phyloP scores from a whole-genome alignment of 768 basidiomycete genomes.

The Lactarius sp. region DNA sequence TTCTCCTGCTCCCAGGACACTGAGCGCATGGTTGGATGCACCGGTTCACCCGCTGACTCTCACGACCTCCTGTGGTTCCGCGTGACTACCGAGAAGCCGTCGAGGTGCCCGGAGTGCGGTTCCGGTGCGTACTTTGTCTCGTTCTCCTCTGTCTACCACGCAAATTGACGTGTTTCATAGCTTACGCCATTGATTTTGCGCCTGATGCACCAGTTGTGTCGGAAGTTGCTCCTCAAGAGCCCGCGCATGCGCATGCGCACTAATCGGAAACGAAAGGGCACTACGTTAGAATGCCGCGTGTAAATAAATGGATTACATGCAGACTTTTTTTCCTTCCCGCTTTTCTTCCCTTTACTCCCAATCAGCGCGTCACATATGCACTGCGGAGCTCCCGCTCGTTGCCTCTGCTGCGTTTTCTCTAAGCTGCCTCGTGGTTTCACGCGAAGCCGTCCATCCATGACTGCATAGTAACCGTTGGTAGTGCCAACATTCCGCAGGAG shows the following conservation, averaged over 20 bases:
- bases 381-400: neutral
- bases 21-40: conserved; percentile 88
- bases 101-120: conserved; percentile 91
- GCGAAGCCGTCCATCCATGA: neutral
- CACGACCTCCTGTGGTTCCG: conserved; percentile 90
- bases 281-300: conserved; percentile 17
- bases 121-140: conserved; percentile 55
- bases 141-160: neutral
- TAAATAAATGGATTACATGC: conserved; percentile 8
- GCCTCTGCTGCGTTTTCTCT: neutral
- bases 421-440: neutral
- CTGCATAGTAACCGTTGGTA: neutral
- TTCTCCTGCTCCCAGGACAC: conserved; percentile 48
- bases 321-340: neutral
- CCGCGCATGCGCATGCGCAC: conserved; percentile 19
- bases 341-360: neutral
- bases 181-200: conserved; percentile 57
- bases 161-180: conserved; percentile 35
- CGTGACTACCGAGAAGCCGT: conserved; percentile 56
- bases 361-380: neutral
- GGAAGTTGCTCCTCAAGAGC: conserved; percentile 24
- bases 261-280: neutral
- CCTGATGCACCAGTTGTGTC: conserved; percentile 4
- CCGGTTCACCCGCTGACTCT: conserved; percentile 90
- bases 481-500: neutral